Percentiles rank a stretch among this genome's conserved stretches.
phyloP scores from a whole-genome alignment of 2,329 filamentous ascomycete genomes.

The Seiridium unicorne region DNA sequence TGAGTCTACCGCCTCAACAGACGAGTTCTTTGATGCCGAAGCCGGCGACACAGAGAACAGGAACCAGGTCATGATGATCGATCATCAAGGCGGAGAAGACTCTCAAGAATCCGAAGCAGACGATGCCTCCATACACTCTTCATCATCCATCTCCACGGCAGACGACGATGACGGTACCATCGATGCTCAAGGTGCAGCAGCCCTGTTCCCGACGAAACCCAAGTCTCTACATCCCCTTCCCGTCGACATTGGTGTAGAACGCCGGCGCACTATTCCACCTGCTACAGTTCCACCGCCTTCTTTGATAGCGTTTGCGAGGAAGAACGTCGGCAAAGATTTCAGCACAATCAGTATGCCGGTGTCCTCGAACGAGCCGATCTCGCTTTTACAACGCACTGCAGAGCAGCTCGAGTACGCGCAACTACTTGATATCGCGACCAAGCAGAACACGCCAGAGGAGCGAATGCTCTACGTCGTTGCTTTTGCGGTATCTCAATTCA shows the following conservation, averaged over 20 bases:
- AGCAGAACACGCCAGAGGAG: slow-evolving; percentile 59
- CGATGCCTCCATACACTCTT: slow-evolving; percentile 52
- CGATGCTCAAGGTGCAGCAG: slow-evolving; percentile 57
- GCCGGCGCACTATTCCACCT: slow-evolving; percentile 69
- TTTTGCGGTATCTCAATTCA: slow-evolving; percentile 87
- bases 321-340: slow-evolving; percentile 97
- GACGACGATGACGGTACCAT: slow-evolving; percentile 57
- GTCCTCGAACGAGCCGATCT: slow-evolving; percentile 90
- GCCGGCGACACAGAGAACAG: slow-evolving; percentile 54
- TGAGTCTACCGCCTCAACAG: slow-evolving; percentile 73
- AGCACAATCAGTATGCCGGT: slow-evolving; percentile 98
- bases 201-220: slow-evolving; percentile 73
- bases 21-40: slow-evolving; percentile 95
- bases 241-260: slow-evolving; percentile 59
- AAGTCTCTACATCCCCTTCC: slow-evolving; percentile 78
- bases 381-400: slow-evolving; percentile 81
- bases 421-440: slow-evolving; percentile 73
- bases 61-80: slow-evolving; percentile 73
- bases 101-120: slow-evolving; percentile 54
- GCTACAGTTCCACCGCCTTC: slow-evolving; percentile 82
- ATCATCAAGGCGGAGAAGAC: slow-evolving; percentile 68
- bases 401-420: slow-evolving; percentile 91
- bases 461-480: slow-evolving; percentile 83
- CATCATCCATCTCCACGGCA: slow-evolving; percentile 58
- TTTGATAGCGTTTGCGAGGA: slow-evolving; percentile 89